Conservation (phyloP, 495 filamentous ascomycete species). For the Copromyces sp. region DNA sequence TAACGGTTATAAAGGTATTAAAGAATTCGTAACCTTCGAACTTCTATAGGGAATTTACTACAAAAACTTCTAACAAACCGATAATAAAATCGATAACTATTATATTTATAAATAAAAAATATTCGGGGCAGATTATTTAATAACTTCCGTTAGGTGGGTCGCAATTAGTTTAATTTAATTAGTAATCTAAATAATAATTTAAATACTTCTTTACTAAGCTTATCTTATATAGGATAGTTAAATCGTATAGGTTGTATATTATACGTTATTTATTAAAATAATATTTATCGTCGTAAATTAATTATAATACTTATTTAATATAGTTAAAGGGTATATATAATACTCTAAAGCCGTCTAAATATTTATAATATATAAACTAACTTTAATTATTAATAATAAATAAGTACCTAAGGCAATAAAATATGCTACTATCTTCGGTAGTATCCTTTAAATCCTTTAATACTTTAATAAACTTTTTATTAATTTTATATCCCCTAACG, state of each 20-base stretch:
- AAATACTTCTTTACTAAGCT: not conserved
- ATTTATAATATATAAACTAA: not conserved
- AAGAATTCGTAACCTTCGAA: not conserved
- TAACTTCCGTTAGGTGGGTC: not conserved
- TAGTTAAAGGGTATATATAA: not conserved
- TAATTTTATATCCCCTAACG: not conserved
- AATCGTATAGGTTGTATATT: not conserved
- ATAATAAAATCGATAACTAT: not conserved
- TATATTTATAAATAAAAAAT: not conserved
- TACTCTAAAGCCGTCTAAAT: not conserved
- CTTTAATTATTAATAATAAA: not conserved
- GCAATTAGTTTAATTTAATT: not conserved
- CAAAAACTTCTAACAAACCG: too few species aligned
- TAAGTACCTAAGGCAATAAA: not conserved
- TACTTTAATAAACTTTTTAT: not conserved
- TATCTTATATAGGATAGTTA: not conserved
- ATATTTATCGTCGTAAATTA: not conserved
- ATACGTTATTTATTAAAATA: not conserved
- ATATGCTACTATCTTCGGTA: not conserved
- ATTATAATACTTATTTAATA: too few species aligned
- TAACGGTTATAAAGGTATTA: not conserved
- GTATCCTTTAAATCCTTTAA: not conserved
- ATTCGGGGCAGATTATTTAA: too few species aligned
- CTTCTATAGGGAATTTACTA: not conserved
- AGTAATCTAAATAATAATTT: not conserved